phyloP scores from a whole-genome alignment of 495 filamentous ascomycete species.

The Xylaria nigripes region DNA sequence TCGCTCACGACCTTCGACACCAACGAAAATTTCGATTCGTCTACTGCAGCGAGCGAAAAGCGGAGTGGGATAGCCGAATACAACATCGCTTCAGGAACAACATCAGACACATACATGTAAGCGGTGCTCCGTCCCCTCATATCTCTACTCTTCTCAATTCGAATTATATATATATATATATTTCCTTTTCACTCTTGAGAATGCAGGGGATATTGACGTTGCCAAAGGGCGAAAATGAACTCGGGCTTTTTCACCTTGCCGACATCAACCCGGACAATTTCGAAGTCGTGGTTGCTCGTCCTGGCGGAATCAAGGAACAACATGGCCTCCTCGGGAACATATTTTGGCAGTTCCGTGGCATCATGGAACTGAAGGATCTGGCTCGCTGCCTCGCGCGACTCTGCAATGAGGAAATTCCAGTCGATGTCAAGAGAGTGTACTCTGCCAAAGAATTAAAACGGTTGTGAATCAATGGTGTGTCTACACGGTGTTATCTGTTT shows the following conservation, averaged over 20 bases:
- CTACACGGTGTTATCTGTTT: not conserved
- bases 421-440: not conserved
- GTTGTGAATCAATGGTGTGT: not conserved
- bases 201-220: slow-evolving; percentile 4
- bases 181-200: not conserved
- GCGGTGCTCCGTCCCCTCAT: not conserved
- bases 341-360: slow-evolving; percentile 14
- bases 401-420: not conserved
- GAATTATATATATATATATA: too few species aligned
- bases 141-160: too few species aligned
- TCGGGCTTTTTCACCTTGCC: slow-evolving; percentile 28
- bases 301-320: slow-evolving; percentile 31
- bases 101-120: slow-evolving; percentile 39
- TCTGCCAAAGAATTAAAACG: not conserved
- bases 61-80: slow-evolving; percentile 41
- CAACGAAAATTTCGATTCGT: slow-evolving; percentile 42
- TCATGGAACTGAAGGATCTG: slow-evolving; percentile 31
- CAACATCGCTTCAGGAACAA: slow-evolving; percentile 35
- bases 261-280: slow-evolving; percentile 22
- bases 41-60: slow-evolving; percentile 40
- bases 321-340: slow-evolving; percentile 23
- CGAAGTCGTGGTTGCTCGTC: slow-evolving; percentile 25
- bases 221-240: slow-evolving; percentile 36
- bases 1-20: not conserved
- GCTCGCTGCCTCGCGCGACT: slow-evolving; percentile 7